Base-by-base conservation (phyloP, 192 early-diverging fungal species). In the Funneliformis geosporum region DNA sequence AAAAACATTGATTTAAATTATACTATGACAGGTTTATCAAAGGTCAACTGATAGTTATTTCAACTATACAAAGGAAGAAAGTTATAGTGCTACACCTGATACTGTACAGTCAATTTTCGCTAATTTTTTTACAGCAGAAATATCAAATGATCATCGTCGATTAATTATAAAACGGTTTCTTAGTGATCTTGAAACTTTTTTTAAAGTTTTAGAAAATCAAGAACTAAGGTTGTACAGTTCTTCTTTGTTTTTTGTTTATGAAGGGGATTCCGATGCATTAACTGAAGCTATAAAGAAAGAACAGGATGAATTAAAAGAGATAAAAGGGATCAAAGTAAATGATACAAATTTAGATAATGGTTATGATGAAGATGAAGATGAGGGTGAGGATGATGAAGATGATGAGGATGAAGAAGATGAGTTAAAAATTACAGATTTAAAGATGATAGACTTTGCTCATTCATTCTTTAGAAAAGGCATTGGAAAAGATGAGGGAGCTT, bases 401-500 rank as follows among this genome's bases (percentile, higher is more conserved):
- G 85, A 84, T 21, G 82, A 82, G 2, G 84, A 81, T 40, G 87
- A 81, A 5, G 80, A 82, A 38, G 69, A 78, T 8, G 27, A 46
- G 2, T 82, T 83, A 9, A 89, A 90, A 61, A 67, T 93, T 66
- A 85, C 90, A 1, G 90, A 94, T 75, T 80, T 94, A 71, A 89
- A 89, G 38, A 64, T 94, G 12, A 97, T 98, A 78, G 97, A 98
- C 82, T 97, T 97, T 93, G 94, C 91, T 4, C 96, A 96, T 83
- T 92, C 94, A 16, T 84, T 87, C 59, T 96, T 94, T 84, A 78
- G 79, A 10, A 83, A 89, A 33, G 87, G 87, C 28, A 76, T 83
- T 64, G 92, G 92, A 2, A 88, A 82, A 11, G 95, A 97, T 84
- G 89, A 89, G 33, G 88, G 89, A 21, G 89, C 91, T 46, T 69